Percentiles rank a stretch among this genome's conserved stretches.
Conservation (phyloP, 306 rosid species). For the Dicorynia guianensis region DNA sequence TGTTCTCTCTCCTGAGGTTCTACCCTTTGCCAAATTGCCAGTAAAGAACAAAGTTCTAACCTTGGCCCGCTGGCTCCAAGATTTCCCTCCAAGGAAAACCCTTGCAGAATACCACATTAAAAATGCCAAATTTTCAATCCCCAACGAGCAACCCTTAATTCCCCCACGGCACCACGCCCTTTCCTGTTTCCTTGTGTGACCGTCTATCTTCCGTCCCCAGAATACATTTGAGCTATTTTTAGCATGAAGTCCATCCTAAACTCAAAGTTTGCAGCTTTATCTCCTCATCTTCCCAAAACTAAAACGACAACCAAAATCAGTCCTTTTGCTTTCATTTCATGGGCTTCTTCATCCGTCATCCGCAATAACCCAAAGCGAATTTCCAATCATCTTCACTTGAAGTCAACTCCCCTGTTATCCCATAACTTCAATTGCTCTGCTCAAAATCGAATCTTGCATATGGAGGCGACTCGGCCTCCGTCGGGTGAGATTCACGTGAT, state of each 20-base stretch:
- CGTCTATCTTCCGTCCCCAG: not conserved
- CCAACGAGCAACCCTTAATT: slow-evolving; percentile 52
- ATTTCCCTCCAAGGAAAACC: not conserved
- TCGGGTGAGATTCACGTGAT: slow-evolving; percentile 89
- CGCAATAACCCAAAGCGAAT: slow-evolving; percentile 30
- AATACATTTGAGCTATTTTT: slow-evolving; percentile 41
- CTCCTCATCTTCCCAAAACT: slow-evolving; percentile 46
- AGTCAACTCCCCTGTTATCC: slow-evolving; percentile 45
- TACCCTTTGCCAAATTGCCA: too few species aligned
- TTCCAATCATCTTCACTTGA: slow-evolving; percentile 45
- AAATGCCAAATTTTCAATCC: slow-evolving; percentile 5
- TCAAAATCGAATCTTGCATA: slow-evolving; percentile 51
- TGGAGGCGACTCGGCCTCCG: slow-evolving; percentile 44
- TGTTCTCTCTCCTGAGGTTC: too few species aligned
- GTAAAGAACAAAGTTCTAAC: too few species aligned
- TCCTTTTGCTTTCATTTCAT: slow-evolving; percentile 48
- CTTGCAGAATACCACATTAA: not conserved
- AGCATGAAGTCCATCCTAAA: slow-evolving; percentile 67
- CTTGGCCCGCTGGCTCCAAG: too few species aligned
- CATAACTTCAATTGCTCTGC: slow-evolving; percentile 23
- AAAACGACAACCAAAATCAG: slow-evolving; percentile 13
- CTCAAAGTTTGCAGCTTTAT: slow-evolving; percentile 57
- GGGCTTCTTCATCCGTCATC: slow-evolving; percentile 36
- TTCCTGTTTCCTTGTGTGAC: not conserved
- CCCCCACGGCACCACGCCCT: slow-evolving; percentile 33